Percentiles rank a stretch among this genome's conserved stretches.
These are phyloP conservation scores for Phalaenopsis hybrid DNA, from an alignment of 116 monocot species.

Conservation along the genomic window DNA sequence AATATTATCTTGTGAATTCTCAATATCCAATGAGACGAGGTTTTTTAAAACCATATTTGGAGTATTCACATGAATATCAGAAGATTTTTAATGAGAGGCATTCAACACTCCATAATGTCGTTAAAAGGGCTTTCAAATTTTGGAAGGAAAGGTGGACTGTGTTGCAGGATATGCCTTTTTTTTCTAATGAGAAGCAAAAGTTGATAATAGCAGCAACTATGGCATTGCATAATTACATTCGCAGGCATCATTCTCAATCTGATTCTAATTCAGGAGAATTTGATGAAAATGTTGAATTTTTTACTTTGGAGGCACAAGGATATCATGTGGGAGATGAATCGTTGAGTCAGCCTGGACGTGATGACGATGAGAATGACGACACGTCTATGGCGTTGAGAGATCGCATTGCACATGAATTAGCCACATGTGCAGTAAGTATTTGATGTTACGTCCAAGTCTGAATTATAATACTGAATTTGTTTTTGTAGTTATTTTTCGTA, in stretches of 20 bases:
- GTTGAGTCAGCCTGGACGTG: background rate
- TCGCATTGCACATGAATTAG: conserved; percentile 6
- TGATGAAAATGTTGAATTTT: background rate
- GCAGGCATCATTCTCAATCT: conserved; percentile 1
- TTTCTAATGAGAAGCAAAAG: conserved; percentile 7
- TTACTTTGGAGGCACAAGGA: background rate
- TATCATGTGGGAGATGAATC: background rate
- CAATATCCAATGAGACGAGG: background rate
- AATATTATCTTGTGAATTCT: conserved; percentile 6
- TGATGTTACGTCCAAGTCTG: background rate
- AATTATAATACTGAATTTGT: background rate
- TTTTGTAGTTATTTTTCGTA: background rate
- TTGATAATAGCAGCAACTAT: conserved; percentile 7
- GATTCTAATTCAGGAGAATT: background rate
- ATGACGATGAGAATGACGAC: background rate
- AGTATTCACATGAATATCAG: background rate
- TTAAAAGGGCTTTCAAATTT: background rate
- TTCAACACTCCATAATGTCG: background rate
- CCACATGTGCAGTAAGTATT: background rate
- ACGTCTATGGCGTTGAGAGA: conserved; percentile 6
- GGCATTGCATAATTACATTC: conserved; percentile 5
- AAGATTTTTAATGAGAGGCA: background rate
- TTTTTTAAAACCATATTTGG: background rate
- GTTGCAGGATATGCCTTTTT: background rate
- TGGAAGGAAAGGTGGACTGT: conserved; percentile 10